Percentiles rank a stretch among this genome's conserved stretches.
Evolutionary conservation across 306 rosid genomes (phyloP).

Genomic region (Prunus armeniaca): DNA sequence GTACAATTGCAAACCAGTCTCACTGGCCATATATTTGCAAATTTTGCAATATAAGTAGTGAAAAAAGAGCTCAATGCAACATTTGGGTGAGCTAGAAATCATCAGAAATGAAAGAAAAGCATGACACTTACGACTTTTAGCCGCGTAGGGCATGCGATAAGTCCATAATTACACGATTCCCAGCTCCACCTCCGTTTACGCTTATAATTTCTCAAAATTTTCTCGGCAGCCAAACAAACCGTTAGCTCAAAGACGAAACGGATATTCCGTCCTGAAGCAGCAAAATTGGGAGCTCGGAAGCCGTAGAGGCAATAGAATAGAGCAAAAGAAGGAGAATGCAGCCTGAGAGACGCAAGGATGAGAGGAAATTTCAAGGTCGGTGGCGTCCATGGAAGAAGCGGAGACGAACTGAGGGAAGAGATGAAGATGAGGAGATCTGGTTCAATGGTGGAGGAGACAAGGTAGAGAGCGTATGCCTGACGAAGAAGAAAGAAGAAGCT

Average conservation of each 20-base stretch:
- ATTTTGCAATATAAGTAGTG: background rate
- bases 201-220: background rate
- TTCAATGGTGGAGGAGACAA: conserved; percentile 6
- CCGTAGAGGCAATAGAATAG: background rate
- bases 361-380: conserved; percentile 5
- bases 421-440: conserved; percentile 9
- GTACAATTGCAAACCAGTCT: background rate
- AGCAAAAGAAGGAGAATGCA: conserved; percentile 15
- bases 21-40: conserved; percentile 1
- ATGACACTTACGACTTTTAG: conserved; percentile 1
- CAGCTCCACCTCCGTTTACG: background rate
- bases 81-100: background rate
- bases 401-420: background rate
- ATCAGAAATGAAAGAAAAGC: background rate
- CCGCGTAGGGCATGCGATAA: conserved; percentile 18
- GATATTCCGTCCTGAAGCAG: background rate
- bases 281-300: conserved; percentile 2
- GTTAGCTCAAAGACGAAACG: background rate
- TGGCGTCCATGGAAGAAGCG: background rate
- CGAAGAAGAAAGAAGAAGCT: background rate
- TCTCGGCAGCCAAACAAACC: conserved; percentile 32
- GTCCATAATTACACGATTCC: conserved; percentile 15
- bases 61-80: background rate
- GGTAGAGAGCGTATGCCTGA: background rate
- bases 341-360: background rate